Percentiles rank a stretch among this genome's conserved stretches.
These are phyloP conservation scores for Solanum paucissectum DNA, from an alignment of 257 asterid species.

Conservation along the genomic window DNA sequence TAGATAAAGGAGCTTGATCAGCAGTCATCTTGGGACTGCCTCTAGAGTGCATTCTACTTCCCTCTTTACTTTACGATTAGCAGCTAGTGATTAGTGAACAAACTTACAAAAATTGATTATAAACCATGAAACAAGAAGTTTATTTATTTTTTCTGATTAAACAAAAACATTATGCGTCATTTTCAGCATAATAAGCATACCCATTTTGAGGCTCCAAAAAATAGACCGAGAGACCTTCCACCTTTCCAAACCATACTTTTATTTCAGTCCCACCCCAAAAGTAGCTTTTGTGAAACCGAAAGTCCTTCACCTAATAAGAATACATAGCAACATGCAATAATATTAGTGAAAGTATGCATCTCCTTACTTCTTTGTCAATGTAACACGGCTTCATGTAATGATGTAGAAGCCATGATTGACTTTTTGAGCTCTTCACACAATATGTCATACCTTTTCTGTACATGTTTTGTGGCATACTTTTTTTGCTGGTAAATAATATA, in stretches of 20 bases:
- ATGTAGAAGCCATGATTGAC: not conserved
- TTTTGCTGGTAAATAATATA: not conserved
- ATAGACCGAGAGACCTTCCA: constrained; percentile 86
- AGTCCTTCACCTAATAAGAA: constrained; percentile 64
- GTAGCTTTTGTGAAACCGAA: constrained; percentile 66
- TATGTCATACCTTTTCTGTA: not conserved
- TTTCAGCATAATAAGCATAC: constrained; percentile 21
- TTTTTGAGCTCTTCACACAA: not conserved
- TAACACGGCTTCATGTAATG: not conserved
- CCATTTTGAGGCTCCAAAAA: constrained; percentile 98
- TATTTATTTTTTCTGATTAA: not conserved
- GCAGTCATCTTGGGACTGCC: not conserved
- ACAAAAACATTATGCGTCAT: not conserved
- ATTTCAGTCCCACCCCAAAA: constrained; percentile 88
- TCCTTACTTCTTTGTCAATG: not conserved
- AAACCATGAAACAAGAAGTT: not conserved
- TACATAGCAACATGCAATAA: not conserved
- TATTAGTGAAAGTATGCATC: not conserved
- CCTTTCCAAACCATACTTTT: constrained; percentile 92
- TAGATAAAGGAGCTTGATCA: not conserved
- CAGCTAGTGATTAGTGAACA: not conserved
- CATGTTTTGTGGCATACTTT: not conserved
- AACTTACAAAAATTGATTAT: not conserved
- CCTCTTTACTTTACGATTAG: not conserved
- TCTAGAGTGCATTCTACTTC: not conserved